Evolutionary conservation across 768 basidiomycete genomes (phyloP).

Genomic region (Candolleomyces eurysporus): DNA sequence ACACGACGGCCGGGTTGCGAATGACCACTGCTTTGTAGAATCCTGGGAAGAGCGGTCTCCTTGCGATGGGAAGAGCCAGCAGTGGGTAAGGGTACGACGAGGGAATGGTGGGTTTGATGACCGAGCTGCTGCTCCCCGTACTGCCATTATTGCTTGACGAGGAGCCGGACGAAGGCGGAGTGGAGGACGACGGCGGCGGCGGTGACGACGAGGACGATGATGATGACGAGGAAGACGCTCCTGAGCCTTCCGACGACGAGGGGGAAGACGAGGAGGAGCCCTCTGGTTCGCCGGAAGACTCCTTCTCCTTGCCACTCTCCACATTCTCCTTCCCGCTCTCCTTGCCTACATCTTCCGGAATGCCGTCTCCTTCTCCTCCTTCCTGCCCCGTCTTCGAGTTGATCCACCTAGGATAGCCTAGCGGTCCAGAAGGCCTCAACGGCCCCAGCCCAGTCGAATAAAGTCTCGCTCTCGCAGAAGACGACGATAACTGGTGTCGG

Average conservation of each 20-base stretch:
- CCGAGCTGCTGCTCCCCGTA: slow-evolving; percentile 37
- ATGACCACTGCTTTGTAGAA: slow-evolving; percentile 99
- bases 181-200: slow-evolving; percentile 13
- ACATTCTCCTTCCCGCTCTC: neutral
- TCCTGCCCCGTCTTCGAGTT: slow-evolving; percentile 23
- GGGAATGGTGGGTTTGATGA: slow-evolving; percentile 85
- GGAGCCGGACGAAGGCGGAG: slow-evolving; percentile 28
- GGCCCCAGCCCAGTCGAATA: neutral
- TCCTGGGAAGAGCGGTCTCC: slow-evolving; percentile 93
- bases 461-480: neutral
- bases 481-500: neutral
- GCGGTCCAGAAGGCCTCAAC: neutral
- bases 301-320: slow-evolving; percentile 13
- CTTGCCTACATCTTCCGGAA: neutral
- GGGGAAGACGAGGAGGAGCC: slow-evolving; percentile 8
- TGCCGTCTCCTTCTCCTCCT: slow-evolving; percentile 14
- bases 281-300: slow-evolving; percentile 9
- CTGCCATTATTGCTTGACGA: slow-evolving; percentile 7
- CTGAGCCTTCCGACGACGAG: slow-evolving; percentile 9
- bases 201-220: slow-evolving; percentile 16
- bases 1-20: slow-evolving; percentile 85
- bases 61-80: slow-evolving; percentile 91
- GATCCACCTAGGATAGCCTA: slow-evolving; percentile 20
- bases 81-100: slow-evolving; percentile 86
- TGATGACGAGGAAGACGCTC: slow-evolving; percentile 12